These are phyloP conservation scores for Pleurostoma richardsiae DNA, from an alignment of 2,329 filamentous ascomycete genomes.

Conservation along the genomic window DNA sequence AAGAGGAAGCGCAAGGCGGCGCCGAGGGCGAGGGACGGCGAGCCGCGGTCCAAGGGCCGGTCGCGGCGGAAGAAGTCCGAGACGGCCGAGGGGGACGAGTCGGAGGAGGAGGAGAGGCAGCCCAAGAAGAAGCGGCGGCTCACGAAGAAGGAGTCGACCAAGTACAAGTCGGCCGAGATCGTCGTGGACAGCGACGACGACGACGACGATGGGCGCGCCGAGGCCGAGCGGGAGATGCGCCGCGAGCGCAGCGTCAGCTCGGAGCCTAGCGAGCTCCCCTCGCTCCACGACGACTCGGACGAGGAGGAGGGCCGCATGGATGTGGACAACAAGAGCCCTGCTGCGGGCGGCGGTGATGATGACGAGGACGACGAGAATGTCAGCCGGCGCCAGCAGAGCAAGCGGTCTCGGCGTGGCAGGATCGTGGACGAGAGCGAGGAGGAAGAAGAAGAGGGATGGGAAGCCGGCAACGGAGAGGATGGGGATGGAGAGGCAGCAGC, in stretches of 20 bases:
- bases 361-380: slow-evolving; percentile 44
- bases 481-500: slow-evolving; percentile 7
- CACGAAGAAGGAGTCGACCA: slow-evolving; percentile 47
- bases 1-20: slow-evolving; percentile 68
- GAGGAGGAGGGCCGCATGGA: slow-evolving; percentile 43
- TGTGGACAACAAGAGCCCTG: slow-evolving; percentile 33
- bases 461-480: slow-evolving; percentile 7
- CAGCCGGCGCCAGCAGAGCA: slow-evolving; percentile 31
- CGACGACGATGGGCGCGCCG: slow-evolving; percentile 26
- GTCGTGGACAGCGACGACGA: slow-evolving; percentile 70
- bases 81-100: slow-evolving; percentile 41
- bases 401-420: slow-evolving; percentile 43
- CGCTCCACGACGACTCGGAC: slow-evolving; percentile 18
- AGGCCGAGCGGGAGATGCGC: slow-evolving; percentile 13
- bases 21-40: slow-evolving; percentile 20
- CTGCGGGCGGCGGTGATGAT: slow-evolving; percentile 28
- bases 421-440: slow-evolving; percentile 51
- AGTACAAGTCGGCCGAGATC: slow-evolving; percentile 83
- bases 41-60: slow-evolving; percentile 25
- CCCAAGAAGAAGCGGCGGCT: slow-evolving; percentile 60
- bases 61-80: slow-evolving; percentile 50
- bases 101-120: slow-evolving; percentile 44
- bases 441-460: slow-evolving; percentile 34
- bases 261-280: slow-evolving; percentile 6
- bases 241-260: slow-evolving; percentile 16